Conservation (phyloP, 2,329 filamentous ascomycete genomes). For the Lasiodiplodia theobromae region DNA sequence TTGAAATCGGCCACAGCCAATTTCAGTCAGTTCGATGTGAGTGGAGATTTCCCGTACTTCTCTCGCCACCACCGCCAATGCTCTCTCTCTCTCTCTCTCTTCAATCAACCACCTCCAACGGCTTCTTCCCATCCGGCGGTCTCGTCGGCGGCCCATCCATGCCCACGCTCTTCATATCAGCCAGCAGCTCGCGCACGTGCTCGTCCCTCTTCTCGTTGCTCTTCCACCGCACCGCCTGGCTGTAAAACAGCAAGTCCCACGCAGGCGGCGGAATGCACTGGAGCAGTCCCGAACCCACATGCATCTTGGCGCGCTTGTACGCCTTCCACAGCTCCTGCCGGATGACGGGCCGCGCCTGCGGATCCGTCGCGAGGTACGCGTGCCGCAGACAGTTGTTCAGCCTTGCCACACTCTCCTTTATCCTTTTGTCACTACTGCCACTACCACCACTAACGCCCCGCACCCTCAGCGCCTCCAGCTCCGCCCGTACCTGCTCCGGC, state of each 20-base stretch:
- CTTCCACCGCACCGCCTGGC: constrained; percentile 46
- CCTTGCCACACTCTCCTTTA: constrained; percentile 33
- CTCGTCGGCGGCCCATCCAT: constrained; percentile 45
- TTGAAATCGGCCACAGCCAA: background rate
- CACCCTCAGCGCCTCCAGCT: constrained; percentile 17
- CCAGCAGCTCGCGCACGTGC: constrained; percentile 40
- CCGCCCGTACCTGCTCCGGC: background rate
- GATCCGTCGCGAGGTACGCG: constrained; percentile 46
- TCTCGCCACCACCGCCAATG: background rate
- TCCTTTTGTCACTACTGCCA: no score
- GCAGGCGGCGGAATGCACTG: constrained; percentile 44
- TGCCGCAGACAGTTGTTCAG: constrained; percentile 47
- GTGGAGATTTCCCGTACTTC: background rate
- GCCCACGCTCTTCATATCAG: constrained; percentile 42
- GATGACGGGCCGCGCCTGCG: constrained; percentile 36
- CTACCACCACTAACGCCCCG: background rate
- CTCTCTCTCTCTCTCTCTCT: background rate
- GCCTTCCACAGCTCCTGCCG: constrained; percentile 42
- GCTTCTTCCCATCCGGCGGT: constrained; percentile 13
- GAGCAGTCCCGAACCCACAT: no score
- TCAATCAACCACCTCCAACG: background rate
- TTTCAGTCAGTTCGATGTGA: background rate
- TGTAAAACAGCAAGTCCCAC: constrained; percentile 49
- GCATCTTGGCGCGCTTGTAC: constrained; percentile 44
- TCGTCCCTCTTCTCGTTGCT: constrained; percentile 43